A percentile compares a stretch with the other conserved stretches of the same genome.
These are phyloP conservation scores for Globisporangium takayamanum DNA, from an alignment of 352 stramenopile genomes.

Conservation along the genomic window DNA sequence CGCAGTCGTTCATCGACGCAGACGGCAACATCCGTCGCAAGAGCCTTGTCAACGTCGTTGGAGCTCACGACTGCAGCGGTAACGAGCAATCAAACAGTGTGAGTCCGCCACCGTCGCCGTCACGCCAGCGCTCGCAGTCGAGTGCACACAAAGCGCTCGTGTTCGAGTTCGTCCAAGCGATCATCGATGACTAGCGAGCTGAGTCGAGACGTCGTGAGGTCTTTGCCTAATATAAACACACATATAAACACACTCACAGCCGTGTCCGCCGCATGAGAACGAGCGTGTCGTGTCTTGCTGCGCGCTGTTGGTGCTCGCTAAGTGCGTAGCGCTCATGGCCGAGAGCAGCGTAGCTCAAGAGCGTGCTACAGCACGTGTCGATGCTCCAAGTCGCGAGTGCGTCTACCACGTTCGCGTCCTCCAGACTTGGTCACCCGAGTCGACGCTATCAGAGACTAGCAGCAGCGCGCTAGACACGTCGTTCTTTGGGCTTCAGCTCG, in stretches of 20 bases:
- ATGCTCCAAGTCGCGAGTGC: constrained; percentile 12
- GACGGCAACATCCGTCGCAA: constrained; percentile 34
- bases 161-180: constrained; percentile 24
- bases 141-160: constrained; percentile 17
- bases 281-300: too few species aligned
- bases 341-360: neutral
- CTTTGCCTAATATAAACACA: too few species aligned
- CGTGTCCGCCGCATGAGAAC: too few species aligned
- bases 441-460: neutral
- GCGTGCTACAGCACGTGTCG: neutral
- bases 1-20: constrained; percentile 22
- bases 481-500: constrained; percentile 41
- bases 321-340: too few species aligned
- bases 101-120: neutral
- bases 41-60: neutral
- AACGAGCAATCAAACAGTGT: neutral
- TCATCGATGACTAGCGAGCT: constrained; percentile 18
- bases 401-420: constrained; percentile 35
- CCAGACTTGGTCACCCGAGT: constrained; percentile 16
- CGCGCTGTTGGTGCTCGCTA: too few species aligned
- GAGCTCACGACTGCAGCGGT: too few species aligned
- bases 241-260: neutral
- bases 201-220: too few species aligned
- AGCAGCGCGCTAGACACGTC: constrained; percentile 10
- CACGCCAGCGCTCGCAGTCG: neutral